Evolutionary conservation across 192 early-diverging fungal species (phyloP).

Genomic region (Coemansia erecta): DNA sequence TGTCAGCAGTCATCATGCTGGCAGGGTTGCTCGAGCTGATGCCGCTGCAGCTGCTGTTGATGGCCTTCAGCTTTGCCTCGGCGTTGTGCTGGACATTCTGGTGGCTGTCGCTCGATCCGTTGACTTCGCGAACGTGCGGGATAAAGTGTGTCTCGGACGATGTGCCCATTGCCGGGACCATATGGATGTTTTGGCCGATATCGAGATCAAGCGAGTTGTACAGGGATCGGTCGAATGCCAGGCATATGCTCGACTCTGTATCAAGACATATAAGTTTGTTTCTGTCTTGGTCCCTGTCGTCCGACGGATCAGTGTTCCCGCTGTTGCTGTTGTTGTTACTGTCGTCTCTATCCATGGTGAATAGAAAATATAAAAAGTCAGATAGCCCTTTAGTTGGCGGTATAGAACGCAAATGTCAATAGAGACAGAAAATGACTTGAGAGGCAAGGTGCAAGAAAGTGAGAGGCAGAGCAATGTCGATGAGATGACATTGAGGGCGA

Average conservation of each 20-base stretch:
- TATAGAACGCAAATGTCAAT: too few relatives aligned
- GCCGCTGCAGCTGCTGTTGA: background rate
- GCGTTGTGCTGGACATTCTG: constrained; percentile 3
- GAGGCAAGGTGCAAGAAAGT: too few relatives aligned
- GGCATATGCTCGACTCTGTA: constrained; percentile 34
- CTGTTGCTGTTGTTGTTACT: constrained; percentile 4
- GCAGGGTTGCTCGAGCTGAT: constrained; percentile 11
- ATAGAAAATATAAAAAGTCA: background rate
- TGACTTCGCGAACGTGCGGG: constrained; percentile 28
- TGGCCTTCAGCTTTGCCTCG: background rate
- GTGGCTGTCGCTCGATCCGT: constrained; percentile 43
- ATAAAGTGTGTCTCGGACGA: constrained; percentile 31
- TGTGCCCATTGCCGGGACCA: constrained; percentile 1
- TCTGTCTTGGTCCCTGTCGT: constrained; percentile 7
- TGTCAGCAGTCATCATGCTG: constrained; percentile 35
- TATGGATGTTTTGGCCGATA: constrained; percentile 8
- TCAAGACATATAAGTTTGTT: constrained; percentile 28
- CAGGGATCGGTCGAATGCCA: constrained; percentile 32
- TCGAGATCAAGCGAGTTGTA: constrained; percentile 4
- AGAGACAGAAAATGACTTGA: too few relatives aligned
- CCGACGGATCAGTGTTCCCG: background rate
- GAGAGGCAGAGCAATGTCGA: too few relatives aligned
- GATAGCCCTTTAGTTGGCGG: too few relatives aligned
- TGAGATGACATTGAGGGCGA: too few relatives aligned
- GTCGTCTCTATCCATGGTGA: constrained; percentile 8